These are phyloP conservation scores for Phalaenopsis aphrodite DNA, from an alignment of 106 monocot species.

Conservation along the genomic window DNA sequence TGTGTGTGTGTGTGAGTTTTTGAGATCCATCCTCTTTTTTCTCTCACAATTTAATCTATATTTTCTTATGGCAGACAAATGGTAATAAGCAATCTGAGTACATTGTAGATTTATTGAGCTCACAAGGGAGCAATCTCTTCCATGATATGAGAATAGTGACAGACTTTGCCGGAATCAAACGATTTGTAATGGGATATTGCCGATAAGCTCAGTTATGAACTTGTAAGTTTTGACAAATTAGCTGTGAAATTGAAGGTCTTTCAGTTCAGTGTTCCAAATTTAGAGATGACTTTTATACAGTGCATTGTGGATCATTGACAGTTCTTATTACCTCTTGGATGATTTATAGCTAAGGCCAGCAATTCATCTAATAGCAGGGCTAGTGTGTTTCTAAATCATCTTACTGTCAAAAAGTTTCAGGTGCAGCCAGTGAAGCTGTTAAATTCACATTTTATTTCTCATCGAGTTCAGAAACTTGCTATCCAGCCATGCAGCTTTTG, in stretches of 20 bases:
- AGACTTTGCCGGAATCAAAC: constrained; percentile 55
- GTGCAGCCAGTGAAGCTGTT: constrained; percentile 2
- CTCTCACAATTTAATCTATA: not conserved
- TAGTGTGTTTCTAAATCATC: not conserved
- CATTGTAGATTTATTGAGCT: constrained; percentile 32
- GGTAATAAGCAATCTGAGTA: constrained; percentile 52
- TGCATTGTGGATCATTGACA: not conserved
- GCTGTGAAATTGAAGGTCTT: not conserved
- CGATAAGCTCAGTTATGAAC: constrained; percentile 13
- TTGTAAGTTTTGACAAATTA: not conserved
- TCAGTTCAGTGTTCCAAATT: not conserved
- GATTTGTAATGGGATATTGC: constrained; percentile 56
- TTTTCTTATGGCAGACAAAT: constrained; percentile 45
- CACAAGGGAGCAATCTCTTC: constrained; percentile 31
- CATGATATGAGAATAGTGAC: constrained; percentile 22
- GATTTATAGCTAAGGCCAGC: not conserved
- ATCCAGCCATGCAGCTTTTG: not conserved
- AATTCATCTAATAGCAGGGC: not conserved
- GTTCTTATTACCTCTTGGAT: not conserved
- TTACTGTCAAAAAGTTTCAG: not conserved
- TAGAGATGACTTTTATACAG: not conserved
- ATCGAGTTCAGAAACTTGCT: not conserved
- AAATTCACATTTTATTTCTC: not conserved
- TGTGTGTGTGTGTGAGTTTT: not conserved
- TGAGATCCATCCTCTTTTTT: not conserved